Conservation (phyloP, 2,329 filamentous ascomycete genomes). For the Ceratocystis alfenasii region DNA sequence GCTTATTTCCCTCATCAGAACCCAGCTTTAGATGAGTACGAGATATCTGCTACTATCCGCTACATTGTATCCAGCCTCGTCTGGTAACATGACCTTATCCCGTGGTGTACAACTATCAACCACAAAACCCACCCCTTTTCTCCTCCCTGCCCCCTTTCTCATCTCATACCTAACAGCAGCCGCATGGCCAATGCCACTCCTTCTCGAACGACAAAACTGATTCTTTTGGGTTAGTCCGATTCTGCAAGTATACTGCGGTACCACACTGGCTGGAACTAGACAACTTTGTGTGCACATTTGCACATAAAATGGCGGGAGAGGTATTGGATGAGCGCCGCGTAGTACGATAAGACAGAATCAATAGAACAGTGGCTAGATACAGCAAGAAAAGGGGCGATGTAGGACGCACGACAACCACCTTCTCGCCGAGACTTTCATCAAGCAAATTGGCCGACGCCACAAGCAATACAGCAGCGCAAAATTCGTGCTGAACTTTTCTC, state of each 20-base stretch:
- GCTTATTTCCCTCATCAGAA: background rate
- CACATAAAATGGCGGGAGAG: background rate
- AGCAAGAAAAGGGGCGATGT: background rate
- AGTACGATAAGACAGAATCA: background rate
- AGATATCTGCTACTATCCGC: background rate
- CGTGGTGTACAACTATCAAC: background rate
- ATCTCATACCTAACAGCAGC: background rate
- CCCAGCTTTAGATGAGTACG: background rate
- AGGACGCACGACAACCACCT: background rate
- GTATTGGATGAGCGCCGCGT: background rate
- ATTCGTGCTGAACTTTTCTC: background rate
- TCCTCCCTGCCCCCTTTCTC: background rate
- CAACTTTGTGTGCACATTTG: background rate
- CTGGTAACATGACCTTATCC: background rate
- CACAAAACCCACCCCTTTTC: background rate
- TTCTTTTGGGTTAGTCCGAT: background rate
- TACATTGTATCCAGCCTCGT: background rate
- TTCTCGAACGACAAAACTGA: constrained; percentile 6
- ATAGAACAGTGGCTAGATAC: background rate
- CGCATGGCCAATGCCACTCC: background rate
- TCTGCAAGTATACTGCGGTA: background rate
- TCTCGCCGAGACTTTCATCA: background rate
- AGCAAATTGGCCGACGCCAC: background rate
- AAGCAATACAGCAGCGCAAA: no score
- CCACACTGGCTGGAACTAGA: background rate